Base-by-base conservation (phyloP, 305 asterid genomes). In the Solanum chacoense region DNA sequence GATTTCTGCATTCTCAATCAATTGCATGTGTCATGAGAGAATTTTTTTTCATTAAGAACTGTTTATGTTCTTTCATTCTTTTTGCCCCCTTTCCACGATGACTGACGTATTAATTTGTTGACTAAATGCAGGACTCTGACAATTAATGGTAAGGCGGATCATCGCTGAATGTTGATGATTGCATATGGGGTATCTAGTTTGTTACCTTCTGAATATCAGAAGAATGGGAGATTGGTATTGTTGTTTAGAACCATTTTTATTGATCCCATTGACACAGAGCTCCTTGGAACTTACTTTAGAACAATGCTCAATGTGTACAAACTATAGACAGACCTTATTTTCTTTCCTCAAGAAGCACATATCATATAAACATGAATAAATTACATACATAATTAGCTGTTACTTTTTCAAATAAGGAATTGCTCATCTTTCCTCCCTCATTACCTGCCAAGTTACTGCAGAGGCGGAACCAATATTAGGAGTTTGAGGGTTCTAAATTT, bases 111-210 rank as follows among this genome's bases (percentile, higher is more conserved):
- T 65, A 85, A 55, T 90, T 90, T 79, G 89, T 16, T 87, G 50
- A 65, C 38, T 79, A 29, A 73, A 38, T 92, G 89, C 94, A 95
- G 98, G 95, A 89, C 91, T 74, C 91, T 90, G 86, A 85, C 92
- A 85, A 91, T 93, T 83, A 35, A 91, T 22, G 91, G 94, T 42
- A 92, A 93, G 55, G 92, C 91, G 34, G 96, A 94, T 78, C 89
- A 86, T 88, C 91, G 93, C 91, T 94, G 93, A 93, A 87, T 28
- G 65, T 55, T 92, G 93, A 93, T 92, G 92, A 89, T 88, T 88
- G 85, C 87, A 89, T 87, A 38, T 88, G 69, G 31, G 87, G 4
- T 86, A 84, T 80, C 88, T 85, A 88, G 88, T 88, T 88, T 22
- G 90, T 90, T 84, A 89, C 42, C 69, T 87, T 50, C 59, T 71